phyloP scores from a whole-genome alignment of 768 basidiomycete genomes.

The Austroboletus festivus region DNA sequence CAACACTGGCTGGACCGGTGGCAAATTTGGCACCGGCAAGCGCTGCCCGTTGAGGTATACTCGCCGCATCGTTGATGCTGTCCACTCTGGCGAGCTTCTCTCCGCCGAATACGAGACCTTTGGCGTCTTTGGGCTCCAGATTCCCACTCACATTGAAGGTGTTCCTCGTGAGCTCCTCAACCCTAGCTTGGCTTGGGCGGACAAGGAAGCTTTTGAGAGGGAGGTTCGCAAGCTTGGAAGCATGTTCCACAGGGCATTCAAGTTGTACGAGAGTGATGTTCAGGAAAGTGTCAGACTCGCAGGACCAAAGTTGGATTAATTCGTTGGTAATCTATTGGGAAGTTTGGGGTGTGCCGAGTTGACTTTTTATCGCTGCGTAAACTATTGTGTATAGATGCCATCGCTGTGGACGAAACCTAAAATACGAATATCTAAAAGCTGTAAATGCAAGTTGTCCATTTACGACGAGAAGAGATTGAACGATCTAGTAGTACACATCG shows the following conservation, averaged over 20 bases:
- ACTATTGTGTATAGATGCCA: conserved; percentile 8
- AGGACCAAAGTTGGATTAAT: conserved; percentile 53
- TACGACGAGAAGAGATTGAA: neutral
- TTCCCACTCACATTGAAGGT: conserved; percentile 80
- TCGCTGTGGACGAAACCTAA: neutral
- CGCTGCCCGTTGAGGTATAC: conserved; percentile 97
- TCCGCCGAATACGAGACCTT: conserved; percentile 86
- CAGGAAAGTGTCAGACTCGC: conserved; percentile 75
- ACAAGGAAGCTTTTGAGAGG: conserved; percentile 85
- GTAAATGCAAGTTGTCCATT: neutral
- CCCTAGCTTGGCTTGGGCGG: conserved; percentile 82
- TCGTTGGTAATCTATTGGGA: neutral
- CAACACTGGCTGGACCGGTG: conserved; percentile 97
- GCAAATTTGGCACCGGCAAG: conserved; percentile 89
- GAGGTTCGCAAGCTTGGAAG: conserved; percentile 84
- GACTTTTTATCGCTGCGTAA: neutral
- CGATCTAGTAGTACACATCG: too few species aligned
- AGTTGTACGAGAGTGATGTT: conserved; percentile 86
- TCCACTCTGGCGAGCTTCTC: conserved; percentile 90
- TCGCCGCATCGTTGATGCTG: conserved; percentile 93
- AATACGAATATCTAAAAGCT: conserved; percentile 12
- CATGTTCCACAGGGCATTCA: conserved; percentile 96
- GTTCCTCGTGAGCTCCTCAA: conserved; percentile 91
- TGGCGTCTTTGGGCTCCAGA: conserved; percentile 74
- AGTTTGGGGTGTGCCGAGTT: too few species aligned